Conservation (phyloP, 257 asterid species). For the Dorcoceras hygrometricum region DNA sequence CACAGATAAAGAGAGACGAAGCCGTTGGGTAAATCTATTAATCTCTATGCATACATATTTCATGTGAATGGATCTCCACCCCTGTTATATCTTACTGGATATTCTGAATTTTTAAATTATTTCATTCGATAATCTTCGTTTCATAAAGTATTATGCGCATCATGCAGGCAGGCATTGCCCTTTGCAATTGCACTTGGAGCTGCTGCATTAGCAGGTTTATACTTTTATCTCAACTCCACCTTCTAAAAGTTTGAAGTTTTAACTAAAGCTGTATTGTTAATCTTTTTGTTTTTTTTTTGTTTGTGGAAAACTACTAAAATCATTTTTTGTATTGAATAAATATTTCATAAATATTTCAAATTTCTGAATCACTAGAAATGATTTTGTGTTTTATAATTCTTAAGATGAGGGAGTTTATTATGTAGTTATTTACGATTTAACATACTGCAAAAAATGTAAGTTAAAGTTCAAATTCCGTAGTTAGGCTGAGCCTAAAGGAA, state of each 20-base stretch:
- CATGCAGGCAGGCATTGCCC: slow-evolving; percentile 74
- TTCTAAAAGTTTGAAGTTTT: slow-evolving; percentile 23
- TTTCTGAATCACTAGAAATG: neutral
- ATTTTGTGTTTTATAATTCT: too few species aligned
- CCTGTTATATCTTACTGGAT: too few species aligned
- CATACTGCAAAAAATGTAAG: too few species aligned
- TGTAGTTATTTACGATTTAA: too few species aligned
- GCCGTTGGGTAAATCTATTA: slow-evolving; percentile 58
- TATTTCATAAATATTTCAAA: neutral
- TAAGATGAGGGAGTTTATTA: too few species aligned
- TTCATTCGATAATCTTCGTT: neutral
- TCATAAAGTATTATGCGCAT: neutral
- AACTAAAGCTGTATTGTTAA: neutral
- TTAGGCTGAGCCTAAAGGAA: too few species aligned
- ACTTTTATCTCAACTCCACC: slow-evolving; percentile 67
- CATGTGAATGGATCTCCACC: too few species aligned
- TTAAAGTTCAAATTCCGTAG: too few species aligned
- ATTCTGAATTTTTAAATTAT: neutral
- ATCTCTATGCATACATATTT: too few species aligned
- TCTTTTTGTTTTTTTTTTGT: neutral
- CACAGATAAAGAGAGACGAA: slow-evolving; percentile 61
- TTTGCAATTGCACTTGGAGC: slow-evolving; percentile 75
- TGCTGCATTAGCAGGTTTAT: slow-evolving; percentile 61
- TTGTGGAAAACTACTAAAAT: neutral
- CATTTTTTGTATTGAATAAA: neutral